phyloP scores from a whole-genome alignment of 176 grass and related monocot species.

The Themeda triandra region DNA sequence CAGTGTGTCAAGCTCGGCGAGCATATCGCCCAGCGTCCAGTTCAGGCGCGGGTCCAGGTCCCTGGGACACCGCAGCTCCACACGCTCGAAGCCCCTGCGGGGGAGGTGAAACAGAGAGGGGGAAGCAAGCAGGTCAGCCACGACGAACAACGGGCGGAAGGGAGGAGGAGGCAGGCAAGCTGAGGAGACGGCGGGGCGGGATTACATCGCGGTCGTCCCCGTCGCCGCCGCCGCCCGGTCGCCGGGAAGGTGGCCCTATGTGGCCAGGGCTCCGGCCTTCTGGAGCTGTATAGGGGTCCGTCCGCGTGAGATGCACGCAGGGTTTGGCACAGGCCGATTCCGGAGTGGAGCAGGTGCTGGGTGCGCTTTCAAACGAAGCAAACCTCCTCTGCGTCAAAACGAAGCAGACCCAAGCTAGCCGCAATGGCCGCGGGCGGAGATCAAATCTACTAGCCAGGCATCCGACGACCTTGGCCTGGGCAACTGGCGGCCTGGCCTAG shows the following conservation, averaged over 20 bases:
- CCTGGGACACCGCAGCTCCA: slow-evolving; percentile 45
- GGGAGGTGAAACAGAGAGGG: not conserved
- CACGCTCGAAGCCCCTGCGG: slow-evolving; percentile 23
- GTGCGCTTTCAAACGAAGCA: not conserved
- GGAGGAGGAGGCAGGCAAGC: not conserved
- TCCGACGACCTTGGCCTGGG: too few relatives aligned
- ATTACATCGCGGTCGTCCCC: slow-evolving; percentile 19
- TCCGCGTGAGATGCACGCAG: not conserved
- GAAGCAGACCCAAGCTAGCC: too few relatives aligned
- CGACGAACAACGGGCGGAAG: not conserved
- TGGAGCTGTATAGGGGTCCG: not conserved
- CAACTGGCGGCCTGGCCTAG: too few relatives aligned
- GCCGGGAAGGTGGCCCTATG: not conserved
- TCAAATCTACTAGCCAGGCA: too few relatives aligned
- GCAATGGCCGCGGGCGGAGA: too few relatives aligned
- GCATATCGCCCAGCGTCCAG: slow-evolving; percentile 45
- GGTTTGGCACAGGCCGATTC: too few relatives aligned
- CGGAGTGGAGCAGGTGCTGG: too few relatives aligned
- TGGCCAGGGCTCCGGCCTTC: not conserved
- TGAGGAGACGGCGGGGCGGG: not conserved
- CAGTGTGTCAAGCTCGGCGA: slow-evolving; percentile 32
- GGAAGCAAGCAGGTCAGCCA: not conserved
- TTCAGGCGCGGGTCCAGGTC: slow-evolving; percentile 33
- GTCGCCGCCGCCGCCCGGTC: not conserved
- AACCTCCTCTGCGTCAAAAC: not conserved